Conservation (phyloP, 768 basidiomycete genomes). For the Mycena amicta region DNA sequence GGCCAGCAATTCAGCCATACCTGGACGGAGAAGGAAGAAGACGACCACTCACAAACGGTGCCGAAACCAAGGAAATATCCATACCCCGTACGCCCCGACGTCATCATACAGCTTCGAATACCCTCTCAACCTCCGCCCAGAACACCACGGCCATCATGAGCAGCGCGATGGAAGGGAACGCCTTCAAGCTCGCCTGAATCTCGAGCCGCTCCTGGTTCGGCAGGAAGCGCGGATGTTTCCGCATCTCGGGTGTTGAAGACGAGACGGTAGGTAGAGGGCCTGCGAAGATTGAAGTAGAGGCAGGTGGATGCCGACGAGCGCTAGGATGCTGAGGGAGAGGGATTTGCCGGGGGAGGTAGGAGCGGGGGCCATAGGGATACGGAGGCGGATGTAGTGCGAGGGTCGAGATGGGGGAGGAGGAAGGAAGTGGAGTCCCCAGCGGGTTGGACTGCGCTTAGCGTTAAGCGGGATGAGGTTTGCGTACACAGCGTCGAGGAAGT, state of each 20-base stretch:
- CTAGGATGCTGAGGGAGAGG: slow-evolving; percentile 72
- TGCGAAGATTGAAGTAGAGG: no score
- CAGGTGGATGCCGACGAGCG: no score
- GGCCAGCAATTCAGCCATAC: slow-evolving; percentile 6
- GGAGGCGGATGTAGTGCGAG: no score
- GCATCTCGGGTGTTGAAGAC: slow-evolving; percentile 96
- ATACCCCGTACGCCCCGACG: slow-evolving; percentile 79
- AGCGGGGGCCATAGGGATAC: slow-evolving; percentile 82
- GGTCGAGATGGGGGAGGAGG: no score
- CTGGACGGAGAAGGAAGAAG: background rate
- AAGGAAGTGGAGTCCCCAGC: slow-evolving; percentile 25
- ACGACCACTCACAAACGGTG: slow-evolving; percentile 65
- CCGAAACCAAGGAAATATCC: slow-evolving; percentile 64
- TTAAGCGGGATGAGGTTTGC: slow-evolving; percentile 71
- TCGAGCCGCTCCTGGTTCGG: slow-evolving; percentile 83
- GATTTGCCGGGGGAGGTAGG: slow-evolving; percentile 76
- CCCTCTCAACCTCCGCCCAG: slow-evolving; percentile 86
- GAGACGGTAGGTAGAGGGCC: no score
- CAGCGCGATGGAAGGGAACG: slow-evolving; percentile 80
- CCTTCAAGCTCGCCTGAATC: slow-evolving; percentile 68
- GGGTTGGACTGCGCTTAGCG: slow-evolving; percentile 35
- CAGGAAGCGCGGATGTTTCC: slow-evolving; percentile 89
- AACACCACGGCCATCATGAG: slow-evolving; percentile 94
- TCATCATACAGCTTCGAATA: slow-evolving; percentile 77
- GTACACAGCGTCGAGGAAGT: slow-evolving; percentile 75